Conservation (phyloP, 2,329 filamentous ascomycete genomes). For the Onygenales sp. region DNA sequence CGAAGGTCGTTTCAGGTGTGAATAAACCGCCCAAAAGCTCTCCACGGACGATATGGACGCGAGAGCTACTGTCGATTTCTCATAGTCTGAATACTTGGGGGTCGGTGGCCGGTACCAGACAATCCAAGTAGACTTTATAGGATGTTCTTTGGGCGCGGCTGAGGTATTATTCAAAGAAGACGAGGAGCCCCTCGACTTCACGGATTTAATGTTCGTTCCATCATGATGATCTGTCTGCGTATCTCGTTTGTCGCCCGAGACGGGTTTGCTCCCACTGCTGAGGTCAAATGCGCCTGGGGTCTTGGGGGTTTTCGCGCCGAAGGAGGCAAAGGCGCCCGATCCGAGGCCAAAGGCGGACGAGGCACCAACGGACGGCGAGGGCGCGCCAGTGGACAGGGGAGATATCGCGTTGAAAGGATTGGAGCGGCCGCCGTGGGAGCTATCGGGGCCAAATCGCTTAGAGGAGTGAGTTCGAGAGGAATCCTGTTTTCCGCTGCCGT, state of each 20-base stretch:
- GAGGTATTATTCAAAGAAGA: constrained; percentile 26
- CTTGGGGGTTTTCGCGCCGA: constrained; percentile 84
- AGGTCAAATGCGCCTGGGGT: constrained; percentile 72
- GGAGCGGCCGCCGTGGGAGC: constrained; percentile 56
- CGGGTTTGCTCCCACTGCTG: constrained; percentile 42
- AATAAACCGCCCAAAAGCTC: constrained; percentile 84
- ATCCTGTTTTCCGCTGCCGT: constrained; percentile 44
- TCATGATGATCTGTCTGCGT: constrained; percentile 35
- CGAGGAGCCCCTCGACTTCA: constrained; percentile 33
- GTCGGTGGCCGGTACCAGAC: constrained; percentile 97
- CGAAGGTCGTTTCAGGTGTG: constrained; percentile 82
- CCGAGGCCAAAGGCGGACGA: constrained; percentile 89
- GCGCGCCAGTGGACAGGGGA: constrained; percentile 57
- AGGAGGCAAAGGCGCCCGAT: constrained; percentile 93
- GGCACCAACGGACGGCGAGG: constrained; percentile 66
- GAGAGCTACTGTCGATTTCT: constrained; percentile 86
- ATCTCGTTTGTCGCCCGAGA: constrained; percentile 55
- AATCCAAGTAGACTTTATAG: constrained; percentile 80
- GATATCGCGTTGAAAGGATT: constrained; percentile 73
- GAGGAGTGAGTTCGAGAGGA: constrained; percentile 55
- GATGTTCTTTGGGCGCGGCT: constrained; percentile 38
- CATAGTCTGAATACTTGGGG: constrained; percentile 95
- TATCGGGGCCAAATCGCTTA: constrained; percentile 66
- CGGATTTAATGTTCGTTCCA: constrained; percentile 17
- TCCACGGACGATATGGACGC: constrained; percentile 74